phyloP scores from a whole-genome alignment of 495 filamentous ascomycete genomes.

The Aspergillus indologenus region DNA sequence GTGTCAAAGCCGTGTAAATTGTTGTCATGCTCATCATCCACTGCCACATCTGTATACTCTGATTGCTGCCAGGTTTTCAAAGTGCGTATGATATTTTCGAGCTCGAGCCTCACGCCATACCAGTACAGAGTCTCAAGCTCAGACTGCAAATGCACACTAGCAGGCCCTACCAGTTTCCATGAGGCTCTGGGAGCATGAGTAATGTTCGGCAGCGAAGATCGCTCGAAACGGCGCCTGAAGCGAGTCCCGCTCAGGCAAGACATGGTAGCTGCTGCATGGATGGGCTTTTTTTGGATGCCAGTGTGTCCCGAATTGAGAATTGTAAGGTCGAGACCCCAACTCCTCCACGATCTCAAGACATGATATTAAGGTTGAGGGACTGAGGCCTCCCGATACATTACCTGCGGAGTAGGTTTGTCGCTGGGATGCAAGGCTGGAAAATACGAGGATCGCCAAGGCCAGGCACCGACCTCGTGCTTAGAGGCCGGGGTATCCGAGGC shows the following conservation, averaged over 20 bases:
- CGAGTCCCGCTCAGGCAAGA: neutral
- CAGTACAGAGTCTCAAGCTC: conserved; percentile 5
- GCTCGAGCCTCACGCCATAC: conserved; percentile 1
- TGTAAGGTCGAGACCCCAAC: no score
- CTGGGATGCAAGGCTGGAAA: neutral
- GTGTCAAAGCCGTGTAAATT: conserved; percentile 7
- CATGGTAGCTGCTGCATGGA: neutral
- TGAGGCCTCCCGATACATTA: neutral
- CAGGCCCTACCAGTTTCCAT: neutral
- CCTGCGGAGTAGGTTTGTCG: neutral
- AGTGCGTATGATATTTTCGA: neutral
- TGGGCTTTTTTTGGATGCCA: no score
- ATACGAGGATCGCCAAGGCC: neutral
- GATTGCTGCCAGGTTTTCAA: conserved; percentile 3
- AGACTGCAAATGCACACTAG: neutral
- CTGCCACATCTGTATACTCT: neutral
- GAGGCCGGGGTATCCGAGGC: neutral
- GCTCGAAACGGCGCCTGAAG: neutral
- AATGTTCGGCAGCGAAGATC: neutral
- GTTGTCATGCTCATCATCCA: conserved; percentile 4
- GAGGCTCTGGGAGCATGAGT: neutral
- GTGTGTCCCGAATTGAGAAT: no score
- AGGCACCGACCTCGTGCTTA: neutral
- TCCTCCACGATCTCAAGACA: no score
- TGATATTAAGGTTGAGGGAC: no score